Evolutionary conservation across 1,284 basidiomycete species (phyloP), one percentile per base, ranked within the genome.

Genomic region (Cryptococcus depauperatus): DNA sequence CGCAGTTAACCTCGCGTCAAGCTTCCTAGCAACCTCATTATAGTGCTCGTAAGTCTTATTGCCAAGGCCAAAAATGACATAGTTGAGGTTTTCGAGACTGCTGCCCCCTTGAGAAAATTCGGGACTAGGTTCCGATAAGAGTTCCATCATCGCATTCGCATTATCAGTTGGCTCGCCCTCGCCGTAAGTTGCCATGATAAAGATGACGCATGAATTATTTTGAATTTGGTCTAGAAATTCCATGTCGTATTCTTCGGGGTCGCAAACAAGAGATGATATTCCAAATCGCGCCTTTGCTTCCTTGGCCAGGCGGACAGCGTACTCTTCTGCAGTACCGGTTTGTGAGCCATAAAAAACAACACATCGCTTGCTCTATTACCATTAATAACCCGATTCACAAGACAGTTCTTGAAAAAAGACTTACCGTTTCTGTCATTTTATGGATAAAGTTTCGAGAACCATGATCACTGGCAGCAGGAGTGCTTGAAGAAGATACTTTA

Each of bases 131-230:
- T 93, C 90, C 55, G 83, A 78, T 51, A 98, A 66, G 71, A 90
- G 91, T 68, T 95, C 88, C 81, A 91, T 84, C 58, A 98, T 80
- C 52, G 83, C 80, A 28, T 95, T 88, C n/a, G 92, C 89, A 66
- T 98, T 98, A 71, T 98, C 93, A 16, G 93, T 98, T 19, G 93
- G 95, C 69, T 98, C 93, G 48, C 92, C 93, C 74, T 98, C 93
- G 52, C 93, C 93, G 64, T 98, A 98, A 11, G 93, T 97, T 21
- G 93, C 93, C 80, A 98, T 80, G 61, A 95, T 89, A 66, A 98
- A 97, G 37, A 71, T 59, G 48, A 83, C 87, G 33, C 83, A 84
- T 56, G 79, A 83, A 68, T 92, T 83, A 50, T 85, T 81, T 3
- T 93, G 88, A 28, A 97, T 67, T 66, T 84, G 77, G 70, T 97